Evolutionary conservation across 129 eudicot species (phyloP).

Genomic region (Calendula officinalis): DNA sequence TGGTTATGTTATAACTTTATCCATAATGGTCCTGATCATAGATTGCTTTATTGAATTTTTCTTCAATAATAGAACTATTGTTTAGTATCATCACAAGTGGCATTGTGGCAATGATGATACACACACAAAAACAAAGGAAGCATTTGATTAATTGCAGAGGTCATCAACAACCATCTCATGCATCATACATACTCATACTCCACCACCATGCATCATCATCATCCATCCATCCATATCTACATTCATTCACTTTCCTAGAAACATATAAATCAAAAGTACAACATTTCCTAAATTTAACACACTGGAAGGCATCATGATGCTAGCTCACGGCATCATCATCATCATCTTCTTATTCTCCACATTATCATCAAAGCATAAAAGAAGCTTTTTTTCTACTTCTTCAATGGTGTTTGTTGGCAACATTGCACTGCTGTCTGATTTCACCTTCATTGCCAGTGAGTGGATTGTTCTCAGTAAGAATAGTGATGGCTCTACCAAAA

Average conservation of each 20-base stretch:
- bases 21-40: not conserved
- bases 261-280: constrained; percentile 22
- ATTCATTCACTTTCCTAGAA: constrained; percentile 35
- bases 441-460: constrained; percentile 92
- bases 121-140: constrained; percentile 16
- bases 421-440: constrained; percentile 87
- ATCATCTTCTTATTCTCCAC: constrained; percentile 32
- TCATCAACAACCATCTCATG: constrained; percentile 30
- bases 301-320: constrained; percentile 30
- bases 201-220: constrained; percentile 34
- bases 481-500: constrained; percentile 73
- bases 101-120: not conserved
- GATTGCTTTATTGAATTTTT: constrained; percentile 11
- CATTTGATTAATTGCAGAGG: constrained; percentile 26
- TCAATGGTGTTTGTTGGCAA: constrained; percentile 77
- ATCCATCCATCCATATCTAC: constrained; percentile 33
- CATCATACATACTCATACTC: constrained; percentile 42
- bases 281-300: constrained; percentile 34
- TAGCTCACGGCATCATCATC: constrained; percentile 26
- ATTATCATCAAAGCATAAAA: constrained; percentile 11
- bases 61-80: not conserved
- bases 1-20: not conserved
- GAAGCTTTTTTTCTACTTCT: not conserved
- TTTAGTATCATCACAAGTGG: constrained; percentile 14
- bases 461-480: constrained; percentile 90